Evolutionary conservation across 2,329 filamentous ascomycete species (phyloP), one percentile per base, ranked within the genome.

Genomic region (Aureobasidium subglaciale): DNA sequence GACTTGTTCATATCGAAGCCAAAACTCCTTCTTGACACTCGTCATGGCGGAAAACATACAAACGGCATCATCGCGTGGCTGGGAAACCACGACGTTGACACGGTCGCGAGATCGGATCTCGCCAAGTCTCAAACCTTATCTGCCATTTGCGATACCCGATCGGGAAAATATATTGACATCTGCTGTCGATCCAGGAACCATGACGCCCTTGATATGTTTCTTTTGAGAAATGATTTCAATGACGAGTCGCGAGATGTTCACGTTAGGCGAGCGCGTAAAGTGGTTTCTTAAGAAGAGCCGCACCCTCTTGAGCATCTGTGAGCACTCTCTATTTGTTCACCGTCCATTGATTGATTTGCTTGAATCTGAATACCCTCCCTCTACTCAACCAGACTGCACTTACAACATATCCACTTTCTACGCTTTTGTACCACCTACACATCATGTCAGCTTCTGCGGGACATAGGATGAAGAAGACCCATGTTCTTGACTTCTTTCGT

Each of bases 401-500:
- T n/a, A 5, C 32, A 22, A n/a, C 1, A 2, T 13, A 5, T 38
- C 4, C 13, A 2, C 5, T 29, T 22, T 15, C 15, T 5, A 1
- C 15, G 27, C 24, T 13, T 15, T 40, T 11, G 7, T 20, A 13
- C 3, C 16, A 37, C 7, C 8, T 10, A 35, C 15, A 34, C 50
- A 27, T 9, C 4, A 54, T 54, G 50, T 42, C 50, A 5, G 8
- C 50, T 43, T 54, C 50, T 22, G 50, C 50, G n/a, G 50, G 50
- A 25, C 50, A 41, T 6, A 54, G 50, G 22, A 54, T 41, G 38
- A 54, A 54, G 29, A 27, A 48, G 8, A 15, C 25, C 11, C 54
- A 68, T 32, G 60, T 66, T 3, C 60, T 70, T 29, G 60, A 67
- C 41, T 69, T 69, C 59, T 63, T 66, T 38, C 62, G 63, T 37